Conservation (phyloP, 345 rosid genomes). For the Abelmoschus esculentus region DNA sequence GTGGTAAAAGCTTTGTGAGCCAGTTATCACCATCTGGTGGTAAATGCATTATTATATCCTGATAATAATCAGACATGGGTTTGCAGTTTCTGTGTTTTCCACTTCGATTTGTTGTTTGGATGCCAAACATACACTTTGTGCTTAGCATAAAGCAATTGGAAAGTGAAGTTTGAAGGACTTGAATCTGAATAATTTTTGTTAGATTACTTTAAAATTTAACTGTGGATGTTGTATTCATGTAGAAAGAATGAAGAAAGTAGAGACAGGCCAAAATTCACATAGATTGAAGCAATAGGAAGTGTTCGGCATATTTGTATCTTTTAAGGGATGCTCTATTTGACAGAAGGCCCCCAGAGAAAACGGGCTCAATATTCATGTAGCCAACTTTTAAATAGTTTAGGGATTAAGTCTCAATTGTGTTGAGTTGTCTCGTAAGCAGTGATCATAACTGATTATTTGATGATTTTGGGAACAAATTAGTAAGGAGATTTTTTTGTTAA, state of each 20-base stretch:
- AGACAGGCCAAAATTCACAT: too few species aligned
- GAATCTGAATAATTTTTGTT: too few species aligned
- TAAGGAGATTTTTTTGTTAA: neutral
- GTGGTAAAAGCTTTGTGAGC: neutral
- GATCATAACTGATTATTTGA: neutral
- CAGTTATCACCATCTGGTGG: slow-evolving; percentile 1
- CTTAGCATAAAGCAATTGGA: slow-evolving; percentile 1
- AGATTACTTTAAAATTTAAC: too few species aligned
- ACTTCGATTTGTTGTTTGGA: slow-evolving; percentile 3
- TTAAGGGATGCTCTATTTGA: neutral
- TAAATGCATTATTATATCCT: slow-evolving; percentile 1
- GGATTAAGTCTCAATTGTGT: neutral
- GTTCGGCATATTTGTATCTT: neutral
- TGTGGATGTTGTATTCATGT: too few species aligned
- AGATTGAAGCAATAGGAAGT: neutral
- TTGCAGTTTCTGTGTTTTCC: slow-evolving; percentile 9
- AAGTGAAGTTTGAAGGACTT: neutral
- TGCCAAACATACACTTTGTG: neutral
- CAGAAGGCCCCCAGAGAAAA: neutral
- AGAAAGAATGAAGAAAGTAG: too few species aligned
- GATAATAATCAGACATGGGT: slow-evolving; percentile 3
- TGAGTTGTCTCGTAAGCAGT: neutral
- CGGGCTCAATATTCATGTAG: neutral
- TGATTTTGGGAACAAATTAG: neutral
- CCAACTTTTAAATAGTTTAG: neutral